Evolutionary conservation across 1,284 basidiomycete species (phyloP).

Genomic region (Pascua guehoae): DNA sequence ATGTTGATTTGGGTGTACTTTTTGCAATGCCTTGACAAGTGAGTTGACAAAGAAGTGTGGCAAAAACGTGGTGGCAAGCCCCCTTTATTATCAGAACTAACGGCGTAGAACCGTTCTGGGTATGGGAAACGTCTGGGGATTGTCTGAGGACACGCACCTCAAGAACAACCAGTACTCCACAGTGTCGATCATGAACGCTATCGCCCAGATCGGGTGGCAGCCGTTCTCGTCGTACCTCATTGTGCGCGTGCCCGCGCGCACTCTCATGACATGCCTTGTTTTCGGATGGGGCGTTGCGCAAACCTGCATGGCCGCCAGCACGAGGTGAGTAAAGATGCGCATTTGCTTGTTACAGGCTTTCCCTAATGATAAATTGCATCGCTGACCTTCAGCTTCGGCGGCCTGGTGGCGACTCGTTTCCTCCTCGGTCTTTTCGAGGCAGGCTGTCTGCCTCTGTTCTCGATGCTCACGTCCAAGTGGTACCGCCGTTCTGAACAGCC

Average conservation of each 20-base stretch:
- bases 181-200: conserved; percentile 37
- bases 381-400: conserved; percentile 13
- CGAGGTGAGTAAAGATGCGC: conserved; percentile 11
- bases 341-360: background rate
- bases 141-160: conserved; percentile 31
- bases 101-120: background rate
- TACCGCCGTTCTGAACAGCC: conserved; percentile 47
- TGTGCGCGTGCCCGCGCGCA: conserved; percentile 37
- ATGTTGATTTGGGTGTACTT: conserved; percentile 43
- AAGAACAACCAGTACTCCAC: conserved; percentile 35
- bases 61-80: too few species aligned
- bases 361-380: background rate
- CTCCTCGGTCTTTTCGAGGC: conserved; percentile 49
- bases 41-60: conserved; percentile 5
- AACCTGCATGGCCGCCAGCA: conserved; percentile 36
- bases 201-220: conserved; percentile 44
- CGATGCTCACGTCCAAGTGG: conserved; percentile 46
- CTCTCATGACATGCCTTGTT: conserved; percentile 41
- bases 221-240: conserved; percentile 47
- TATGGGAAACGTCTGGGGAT: conserved; percentile 22
- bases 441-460: conserved; percentile 47
- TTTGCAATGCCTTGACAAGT: conserved; percentile 42
- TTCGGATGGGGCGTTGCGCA: conserved; percentile 39
- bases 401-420: conserved; percentile 41
- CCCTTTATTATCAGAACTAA: too few species aligned